phyloP scores from a whole-genome alignment of 108 stramenopile genomes.

The Aurantiochytrium sp. region DNA sequence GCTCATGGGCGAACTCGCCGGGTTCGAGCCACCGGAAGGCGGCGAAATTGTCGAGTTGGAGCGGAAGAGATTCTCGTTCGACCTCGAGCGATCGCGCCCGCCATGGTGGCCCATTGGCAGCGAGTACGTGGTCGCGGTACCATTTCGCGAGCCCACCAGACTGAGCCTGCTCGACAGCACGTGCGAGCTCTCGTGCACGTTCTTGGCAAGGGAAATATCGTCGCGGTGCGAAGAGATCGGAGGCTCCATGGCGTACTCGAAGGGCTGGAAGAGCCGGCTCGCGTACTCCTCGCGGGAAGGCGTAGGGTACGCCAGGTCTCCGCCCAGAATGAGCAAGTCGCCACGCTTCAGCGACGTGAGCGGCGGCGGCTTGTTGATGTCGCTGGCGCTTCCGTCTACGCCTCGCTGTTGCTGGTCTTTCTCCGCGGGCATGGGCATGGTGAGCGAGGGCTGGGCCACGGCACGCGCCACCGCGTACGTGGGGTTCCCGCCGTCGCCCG shows the following conservation, averaged over 20 bases:
- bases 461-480: conserved; percentile 59
- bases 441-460: conserved; percentile 58
- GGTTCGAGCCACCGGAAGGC: background rate
- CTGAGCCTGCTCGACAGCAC: background rate
- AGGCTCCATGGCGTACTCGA: conserved; percentile 63
- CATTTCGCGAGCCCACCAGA: background rate
- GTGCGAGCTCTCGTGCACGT: background rate
- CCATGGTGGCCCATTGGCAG: too few species aligned
- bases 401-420: background rate
- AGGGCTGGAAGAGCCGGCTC: conserved; percentile 59
- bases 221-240: conserved; percentile 52
- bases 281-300: conserved; percentile 55
- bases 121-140: background rate
- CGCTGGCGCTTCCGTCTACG: too few species aligned
- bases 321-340: conserved; percentile 59
- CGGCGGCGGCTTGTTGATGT: background rate
- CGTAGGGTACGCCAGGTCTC: conserved; percentile 64
- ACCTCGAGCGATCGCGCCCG: background rate
- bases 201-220: conserved; percentile 56
- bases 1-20: background rate
- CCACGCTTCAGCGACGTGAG: conserved; percentile 47
- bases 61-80: background rate
- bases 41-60: background rate
- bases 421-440: conserved; percentile 16
- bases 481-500: conserved; percentile 64